Percentiles rank a stretch among this genome's conserved stretches.
phyloP scores from a whole-genome alignment of 2,329 filamentous ascomycete genomes.

The Fusarium neocosmosporiellum region DNA sequence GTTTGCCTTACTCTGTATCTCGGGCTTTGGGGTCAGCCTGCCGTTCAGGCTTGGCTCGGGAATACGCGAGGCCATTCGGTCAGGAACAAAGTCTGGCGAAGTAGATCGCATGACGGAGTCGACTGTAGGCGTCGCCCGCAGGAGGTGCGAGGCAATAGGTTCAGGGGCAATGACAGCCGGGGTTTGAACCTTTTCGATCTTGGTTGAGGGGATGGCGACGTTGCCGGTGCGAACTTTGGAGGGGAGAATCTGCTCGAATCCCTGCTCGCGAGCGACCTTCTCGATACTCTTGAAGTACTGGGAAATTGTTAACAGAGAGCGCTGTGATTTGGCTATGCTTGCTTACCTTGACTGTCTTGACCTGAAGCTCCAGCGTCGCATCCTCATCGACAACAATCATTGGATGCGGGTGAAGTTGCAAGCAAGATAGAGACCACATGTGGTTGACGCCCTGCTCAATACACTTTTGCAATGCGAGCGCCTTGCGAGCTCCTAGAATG shows the following conservation, averaged over 20 bases:
- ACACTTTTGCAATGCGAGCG: slow-evolving; percentile 81
- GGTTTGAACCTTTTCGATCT: slow-evolving; percentile 57
- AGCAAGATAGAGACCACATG: slow-evolving; percentile 88
- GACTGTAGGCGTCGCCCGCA: slow-evolving; percentile 65
- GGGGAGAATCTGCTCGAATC: slow-evolving; percentile 68
- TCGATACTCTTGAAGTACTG: slow-evolving; percentile 80
- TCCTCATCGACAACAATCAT: slow-evolving; percentile 89
- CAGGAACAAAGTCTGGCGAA: slow-evolving; percentile 70
- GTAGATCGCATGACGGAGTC: slow-evolving; percentile 67
- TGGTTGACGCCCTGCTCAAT: slow-evolving; percentile 87
- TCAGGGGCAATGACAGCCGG: slow-evolving; percentile 64
- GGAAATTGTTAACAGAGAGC: neutral
- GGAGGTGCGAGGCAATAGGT: slow-evolving; percentile 65
- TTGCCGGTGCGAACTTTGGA: slow-evolving; percentile 66
- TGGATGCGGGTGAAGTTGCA: slow-evolving; percentile 84
- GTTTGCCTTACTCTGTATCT: slow-evolving; percentile 52
- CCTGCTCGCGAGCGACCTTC: slow-evolving; percentile 67
- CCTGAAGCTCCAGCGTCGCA: slow-evolving; percentile 76
- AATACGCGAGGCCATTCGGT: slow-evolving; percentile 70
- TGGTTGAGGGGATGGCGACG: slow-evolving; percentile 51
- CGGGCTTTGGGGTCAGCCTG: slow-evolving; percentile 61
- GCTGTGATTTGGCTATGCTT: neutral
- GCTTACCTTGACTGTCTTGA: slow-evolving; percentile 75
- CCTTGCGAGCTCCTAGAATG: slow-evolving; percentile 84
- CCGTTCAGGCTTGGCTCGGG: slow-evolving; percentile 58